Base-by-base conservation (phyloP, 345 rosid species). In the Citrus maxima region DNA sequence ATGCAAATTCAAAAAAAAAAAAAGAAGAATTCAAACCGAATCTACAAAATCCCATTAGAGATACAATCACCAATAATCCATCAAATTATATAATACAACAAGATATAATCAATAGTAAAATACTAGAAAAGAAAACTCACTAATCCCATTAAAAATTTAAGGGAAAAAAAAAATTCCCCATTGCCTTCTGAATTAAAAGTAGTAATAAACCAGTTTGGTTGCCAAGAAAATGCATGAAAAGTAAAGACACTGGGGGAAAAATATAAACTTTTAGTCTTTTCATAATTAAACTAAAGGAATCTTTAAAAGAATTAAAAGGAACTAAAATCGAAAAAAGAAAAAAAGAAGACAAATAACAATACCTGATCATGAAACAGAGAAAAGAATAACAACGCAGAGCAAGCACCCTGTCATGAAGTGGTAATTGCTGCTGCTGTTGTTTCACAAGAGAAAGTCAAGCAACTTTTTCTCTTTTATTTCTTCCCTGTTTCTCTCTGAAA, bases 351-450 rank as follows among this genome's bases (percentile, higher is more conserved):
- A 70, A 69, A 12, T 21, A 75, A 66, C 34, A 46, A 3, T 55
- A 88, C 91, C 95, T 84, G 89, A 87, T 80, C 84, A 87, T 77
- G 78, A 79, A 84, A 77, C 61, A 76, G 70, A 80, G 67, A 76
- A 49, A 54, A 71, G 42, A 32, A 74, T 54, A 30, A 30, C 77
- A 84, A 79, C 71, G 85, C 76, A 79, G 83, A 76, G 60, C 62
- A 70, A 82, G 80, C 77, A 76, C 85, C 18, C 51, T 13, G 51
- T 46, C 51, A 46, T 46, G 51, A 13, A 46, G 18, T 46, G 51
- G 51, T 18, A 46, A 46, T 46, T 13, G 51, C 51, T 46, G 49
- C 55, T 49, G 55, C 55, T 46, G 37, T 5, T 35, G 37, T 35
- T 64, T 55, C 79, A 81, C 67, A 12, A 80, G 67, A 76, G 72